Evolutionary conservation across 768 basidiomycete genomes (phyloP), one percentile per base, ranked within the genome.

Genomic region (Hygrocybe coccinea): DNA sequence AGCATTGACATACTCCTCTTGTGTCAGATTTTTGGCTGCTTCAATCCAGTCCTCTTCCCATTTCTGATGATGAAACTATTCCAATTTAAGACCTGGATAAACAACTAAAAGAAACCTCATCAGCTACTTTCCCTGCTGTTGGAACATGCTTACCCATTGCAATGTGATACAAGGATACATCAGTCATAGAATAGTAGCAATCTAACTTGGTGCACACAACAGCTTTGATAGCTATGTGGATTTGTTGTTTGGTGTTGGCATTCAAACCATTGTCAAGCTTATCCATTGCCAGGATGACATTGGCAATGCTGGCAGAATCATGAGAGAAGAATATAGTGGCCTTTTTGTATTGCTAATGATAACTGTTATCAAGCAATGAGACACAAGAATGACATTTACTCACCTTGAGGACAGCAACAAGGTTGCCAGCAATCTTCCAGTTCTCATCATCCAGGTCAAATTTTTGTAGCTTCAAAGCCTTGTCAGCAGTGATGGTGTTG

Each of bases 201-300:
- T 70, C 64, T 2, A 68, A 22, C 1, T 62, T 68, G 9, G 47
- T 51, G 3, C 6, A 47, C 2, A 65, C 34, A 0, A 64, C 57
- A 2, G 53, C 57, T 15, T 25, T 48, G 24, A 69, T 60, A 7
- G 63, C 47, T 2, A 29, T 5, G 38, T 51, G 46, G 12, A 59
- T 49, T 12, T 33, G 29, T 3, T 52, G 56, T 2, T 54, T 52
- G 12, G 37, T 45, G 19, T 34, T 1, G 21, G 12, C 29, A 6
- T 55, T 55, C 21, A 70, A 45, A 5, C 55, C 38, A n/a, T 62
- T 38, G 39, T 73, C 64, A 14, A 73, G 66, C 14, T 55, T 43
- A 48, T 74, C 70, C 69, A 73, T 71, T 1, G 69, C 68, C 0
- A 65, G 65, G 8, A 73, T 67, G n/a, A 73, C 67, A 0, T 53